These are phyloP conservation scores for Tetrahymena elliotti DNA, from an alignment of 73 alveolate genomes.

Conservation along the genomic window DNA sequence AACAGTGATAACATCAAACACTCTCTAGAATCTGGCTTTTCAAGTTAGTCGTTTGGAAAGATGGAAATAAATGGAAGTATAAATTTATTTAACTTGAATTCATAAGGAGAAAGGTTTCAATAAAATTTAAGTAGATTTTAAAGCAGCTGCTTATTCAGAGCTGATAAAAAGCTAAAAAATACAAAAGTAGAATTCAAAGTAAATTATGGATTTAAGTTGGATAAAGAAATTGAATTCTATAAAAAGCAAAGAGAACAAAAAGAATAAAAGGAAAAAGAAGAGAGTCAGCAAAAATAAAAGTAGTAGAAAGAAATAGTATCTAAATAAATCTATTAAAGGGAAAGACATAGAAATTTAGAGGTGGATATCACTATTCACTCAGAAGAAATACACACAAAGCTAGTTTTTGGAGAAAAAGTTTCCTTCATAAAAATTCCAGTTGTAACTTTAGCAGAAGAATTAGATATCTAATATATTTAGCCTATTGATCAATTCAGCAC, in stretches of 20 bases:
- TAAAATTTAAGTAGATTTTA: background rate
- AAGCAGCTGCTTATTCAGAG: background rate
- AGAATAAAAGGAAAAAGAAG: background rate
- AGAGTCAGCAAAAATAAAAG: background rate
- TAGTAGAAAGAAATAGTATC: background rate
- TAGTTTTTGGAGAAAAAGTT: background rate
- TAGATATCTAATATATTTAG: background rate
- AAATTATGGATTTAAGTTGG: background rate
- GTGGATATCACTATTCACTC: background rate
- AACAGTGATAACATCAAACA: background rate
- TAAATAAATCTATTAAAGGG: background rate
- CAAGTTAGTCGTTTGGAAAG: background rate
- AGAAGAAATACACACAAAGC: background rate
- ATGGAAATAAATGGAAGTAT: background rate
- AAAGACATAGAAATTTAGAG: background rate
- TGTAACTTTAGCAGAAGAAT: background rate
- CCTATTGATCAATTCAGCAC: background rate
- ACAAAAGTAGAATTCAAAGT: background rate
- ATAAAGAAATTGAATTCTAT: background rate
- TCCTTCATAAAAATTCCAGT: background rate
- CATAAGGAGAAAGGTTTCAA: background rate
- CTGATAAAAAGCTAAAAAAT: background rate
- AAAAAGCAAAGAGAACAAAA: background rate
- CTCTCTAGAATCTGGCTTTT: background rate
- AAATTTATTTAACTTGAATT: no score